Conservation (phyloP, 177 flowering plant species). For the Vitis hybrid region DNA sequence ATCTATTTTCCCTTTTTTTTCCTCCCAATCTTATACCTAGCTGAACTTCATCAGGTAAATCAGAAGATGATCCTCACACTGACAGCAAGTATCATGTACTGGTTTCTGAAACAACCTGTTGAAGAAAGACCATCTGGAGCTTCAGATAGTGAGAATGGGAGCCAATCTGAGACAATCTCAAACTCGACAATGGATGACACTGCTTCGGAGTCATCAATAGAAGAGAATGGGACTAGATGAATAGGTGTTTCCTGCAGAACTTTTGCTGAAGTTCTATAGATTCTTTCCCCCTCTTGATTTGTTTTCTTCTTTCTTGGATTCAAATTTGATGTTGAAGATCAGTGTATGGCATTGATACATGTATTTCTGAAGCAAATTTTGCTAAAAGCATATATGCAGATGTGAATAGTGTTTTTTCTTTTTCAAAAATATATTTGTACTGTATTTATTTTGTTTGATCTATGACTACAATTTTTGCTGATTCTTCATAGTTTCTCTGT, state of each 20-base stretch:
- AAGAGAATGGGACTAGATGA: conserved; percentile 42
- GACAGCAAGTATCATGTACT: conserved; percentile 92
- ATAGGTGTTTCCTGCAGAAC: conserved; percentile 1
- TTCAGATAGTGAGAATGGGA: conserved; percentile 74
- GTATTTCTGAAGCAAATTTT: conserved; percentile 17
- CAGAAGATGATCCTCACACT: conserved; percentile 94
- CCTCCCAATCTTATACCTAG: background rate
- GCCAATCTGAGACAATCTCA: conserved; percentile 53
- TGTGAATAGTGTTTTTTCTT: conserved; percentile 13
- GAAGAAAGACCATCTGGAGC: conserved; percentile 56
- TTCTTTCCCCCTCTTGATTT: background rate
- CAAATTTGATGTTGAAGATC: conserved; percentile 16
- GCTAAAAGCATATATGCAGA: conserved; percentile 10
- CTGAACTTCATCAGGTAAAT: conserved; percentile 56
- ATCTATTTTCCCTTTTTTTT: background rate
- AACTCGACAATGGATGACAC: conserved; percentile 76
- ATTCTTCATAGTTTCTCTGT: too few species aligned
- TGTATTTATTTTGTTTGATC: too few species aligned
- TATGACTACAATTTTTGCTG: too few species aligned
- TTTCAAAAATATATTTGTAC: background rate
- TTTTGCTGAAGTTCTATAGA: conserved; percentile 1
- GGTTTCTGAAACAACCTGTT: conserved; percentile 71
- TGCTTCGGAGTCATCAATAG: conserved; percentile 71
- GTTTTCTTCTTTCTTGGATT: background rate
- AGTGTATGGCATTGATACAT: background rate